These are phyloP conservation scores for Trypanosoma boissoni DNA, from an alignment of 208 protist genomes.

Conservation along the genomic window DNA sequence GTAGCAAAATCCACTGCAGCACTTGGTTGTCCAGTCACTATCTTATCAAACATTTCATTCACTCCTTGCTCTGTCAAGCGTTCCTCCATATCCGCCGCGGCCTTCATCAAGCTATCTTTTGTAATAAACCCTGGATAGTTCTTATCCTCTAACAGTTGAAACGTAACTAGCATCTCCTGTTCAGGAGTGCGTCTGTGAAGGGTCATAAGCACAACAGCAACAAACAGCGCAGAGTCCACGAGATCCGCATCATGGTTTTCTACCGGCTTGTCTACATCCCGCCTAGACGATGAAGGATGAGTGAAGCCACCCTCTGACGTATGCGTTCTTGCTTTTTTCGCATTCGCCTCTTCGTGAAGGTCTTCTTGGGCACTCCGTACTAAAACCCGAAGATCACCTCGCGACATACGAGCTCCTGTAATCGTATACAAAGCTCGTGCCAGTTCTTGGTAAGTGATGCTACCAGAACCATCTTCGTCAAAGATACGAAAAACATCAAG, in stretches of 20 bases:
- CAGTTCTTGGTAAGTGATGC: constrained; percentile 62
- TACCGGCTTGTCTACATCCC: background rate
- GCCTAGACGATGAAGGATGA: background rate
- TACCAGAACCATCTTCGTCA: constrained; percentile 74
- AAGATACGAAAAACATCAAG: constrained; percentile 81
- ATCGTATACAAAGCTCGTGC: constrained; percentile 71
- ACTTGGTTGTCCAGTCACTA: constrained; percentile 71
- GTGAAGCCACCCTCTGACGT: background rate
- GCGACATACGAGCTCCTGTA: constrained; percentile 60
- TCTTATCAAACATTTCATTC: constrained; percentile 80
- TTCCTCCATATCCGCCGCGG: constrained; percentile 58
- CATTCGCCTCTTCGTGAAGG: constrained; percentile 24
- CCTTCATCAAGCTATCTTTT: constrained; percentile 60
- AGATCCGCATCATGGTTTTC: constrained; percentile 28
- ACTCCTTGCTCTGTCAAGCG: constrained; percentile 74
- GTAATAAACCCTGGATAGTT: constrained; percentile 80
- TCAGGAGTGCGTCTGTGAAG: constrained; percentile 62
- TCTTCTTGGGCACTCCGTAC: constrained; percentile 41
- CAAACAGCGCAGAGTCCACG: constrained; percentile 66
- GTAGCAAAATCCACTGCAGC: constrained; percentile 72
- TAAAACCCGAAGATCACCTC: constrained; percentile 51
- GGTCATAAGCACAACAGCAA: constrained; percentile 63
- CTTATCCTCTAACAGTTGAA: constrained; percentile 73
- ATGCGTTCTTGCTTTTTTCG: constrained; percentile 1
- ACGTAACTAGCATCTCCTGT: constrained; percentile 69